phyloP scores from a whole-genome alignment of 2,329 filamentous ascomycete species.

The Graphilbum fragrans region DNA sequence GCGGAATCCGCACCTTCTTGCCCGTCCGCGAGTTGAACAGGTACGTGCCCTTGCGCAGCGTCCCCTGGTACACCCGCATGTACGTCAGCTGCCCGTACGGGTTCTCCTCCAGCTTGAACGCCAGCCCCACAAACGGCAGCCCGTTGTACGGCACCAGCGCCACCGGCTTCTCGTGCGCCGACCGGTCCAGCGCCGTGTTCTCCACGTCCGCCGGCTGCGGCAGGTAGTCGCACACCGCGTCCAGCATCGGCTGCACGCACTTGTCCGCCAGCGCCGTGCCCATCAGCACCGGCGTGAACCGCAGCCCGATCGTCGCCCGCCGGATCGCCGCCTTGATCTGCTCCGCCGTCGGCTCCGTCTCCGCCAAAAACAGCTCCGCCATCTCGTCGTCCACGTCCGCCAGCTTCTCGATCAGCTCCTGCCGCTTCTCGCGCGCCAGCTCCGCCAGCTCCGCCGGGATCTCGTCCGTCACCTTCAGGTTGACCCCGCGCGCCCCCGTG shows the following conservation, averaged over 20 bases:
- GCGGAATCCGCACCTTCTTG: conserved; percentile 92
- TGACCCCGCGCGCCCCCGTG: conserved; percentile 70
- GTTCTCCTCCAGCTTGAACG: conserved; percentile 98
- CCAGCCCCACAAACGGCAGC: conserved; percentile 85
- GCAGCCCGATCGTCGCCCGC: conserved; percentile 73
- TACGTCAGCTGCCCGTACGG: conserved; percentile 98
- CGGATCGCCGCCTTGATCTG: conserved; percentile 92
- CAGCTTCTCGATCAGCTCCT: conserved; percentile 81
- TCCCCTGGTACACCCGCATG: conserved; percentile 94
- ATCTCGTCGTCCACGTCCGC: conserved; percentile 98
- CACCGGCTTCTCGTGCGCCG: conserved; percentile 65
- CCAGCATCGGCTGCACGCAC: conserved; percentile 86
- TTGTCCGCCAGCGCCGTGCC: conserved; percentile 92
- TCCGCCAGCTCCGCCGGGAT: conserved; percentile 69
- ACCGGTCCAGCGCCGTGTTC: conserved; percentile 79
- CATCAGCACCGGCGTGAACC: conserved; percentile 94
- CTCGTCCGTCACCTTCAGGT: conserved; percentile 62
- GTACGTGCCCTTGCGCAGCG: conserved; percentile 74
- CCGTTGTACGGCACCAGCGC: conserved; percentile 89
- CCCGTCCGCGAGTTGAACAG: conserved; percentile 89
- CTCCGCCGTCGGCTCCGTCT: conserved; percentile 61
- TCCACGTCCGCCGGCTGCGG: conserved; percentile 83
- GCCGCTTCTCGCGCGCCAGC: conserved; percentile 71
- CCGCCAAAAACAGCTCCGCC: conserved; percentile 86
- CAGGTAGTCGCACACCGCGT: conserved; percentile 90